These are phyloP conservation scores for Cerrena zonata DNA, from an alignment of 1,284 basidiomycete genomes.

Conservation along the genomic window DNA sequence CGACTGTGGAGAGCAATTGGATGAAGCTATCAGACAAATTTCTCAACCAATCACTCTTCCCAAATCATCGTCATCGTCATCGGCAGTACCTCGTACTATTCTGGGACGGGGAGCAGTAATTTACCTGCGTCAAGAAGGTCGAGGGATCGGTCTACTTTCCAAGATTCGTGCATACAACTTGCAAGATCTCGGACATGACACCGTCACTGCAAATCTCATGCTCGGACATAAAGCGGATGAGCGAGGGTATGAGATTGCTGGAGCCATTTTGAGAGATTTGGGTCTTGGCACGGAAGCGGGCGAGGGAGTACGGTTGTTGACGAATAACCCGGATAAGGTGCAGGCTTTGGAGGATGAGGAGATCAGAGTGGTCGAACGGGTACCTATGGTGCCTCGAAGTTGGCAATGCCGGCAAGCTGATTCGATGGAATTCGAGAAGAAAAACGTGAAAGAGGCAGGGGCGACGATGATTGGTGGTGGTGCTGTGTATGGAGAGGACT, in stretches of 20 bases:
- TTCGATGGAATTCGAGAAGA: slow-evolving; percentile 23
- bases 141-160: slow-evolving; percentile 92
- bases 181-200: slow-evolving; percentile 97
- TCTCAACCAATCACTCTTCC: slow-evolving; percentile 62
- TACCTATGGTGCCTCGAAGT: slow-evolving; percentile 90
- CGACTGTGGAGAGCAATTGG: slow-evolving; percentile 97
- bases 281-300: slow-evolving; percentile 59
- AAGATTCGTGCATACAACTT: slow-evolving; percentile 98
- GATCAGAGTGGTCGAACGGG: slow-evolving; percentile 75
- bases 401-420: slow-evolving; percentile 57
- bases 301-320: slow-evolving; percentile 77
- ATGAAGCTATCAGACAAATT: slow-evolving; percentile 92
- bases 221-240: slow-evolving; percentile 94
- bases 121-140: slow-evolving; percentile 97
- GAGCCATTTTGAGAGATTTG: slow-evolving; percentile 84
- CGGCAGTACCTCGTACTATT: slow-evolving; percentile 35
- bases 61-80: slow-evolving; percentile 26
- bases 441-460: slow-evolving; percentile 50
- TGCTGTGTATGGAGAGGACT: slow-evolving; percentile 75
- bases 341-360: slow-evolving; percentile 82
- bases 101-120: slow-evolving; percentile 91
- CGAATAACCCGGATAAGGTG: slow-evolving; percentile 98
- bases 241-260: slow-evolving; percentile 87
- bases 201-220: slow-evolving; percentile 93
- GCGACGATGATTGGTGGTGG: slow-evolving; percentile 83